phyloP scores from a whole-genome alignment of 2,329 filamentous ascomycete species.

The Talaromyces sp. region DNA sequence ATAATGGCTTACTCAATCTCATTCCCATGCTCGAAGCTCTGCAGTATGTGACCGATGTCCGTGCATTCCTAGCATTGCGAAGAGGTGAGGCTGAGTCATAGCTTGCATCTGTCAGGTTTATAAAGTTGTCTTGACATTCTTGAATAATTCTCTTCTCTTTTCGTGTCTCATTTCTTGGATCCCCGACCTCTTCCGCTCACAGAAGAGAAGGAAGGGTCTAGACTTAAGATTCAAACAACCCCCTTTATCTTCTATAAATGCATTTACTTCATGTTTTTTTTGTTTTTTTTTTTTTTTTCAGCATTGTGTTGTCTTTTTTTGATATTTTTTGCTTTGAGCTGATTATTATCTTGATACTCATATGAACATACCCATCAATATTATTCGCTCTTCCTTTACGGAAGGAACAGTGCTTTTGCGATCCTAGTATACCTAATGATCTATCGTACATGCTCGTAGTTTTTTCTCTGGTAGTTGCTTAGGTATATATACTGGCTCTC shows the following conservation, averaged over 20 bases:
- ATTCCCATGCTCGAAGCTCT: constrained; percentile 89
- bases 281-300: not conserved
- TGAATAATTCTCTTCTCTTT: not conserved
- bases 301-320: not conserved
- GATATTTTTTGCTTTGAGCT: not conserved
- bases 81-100: constrained; percentile 65
- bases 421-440: not conserved
- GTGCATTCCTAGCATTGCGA: constrained; percentile 81
- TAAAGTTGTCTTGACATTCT: not conserved
- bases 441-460: not conserved
- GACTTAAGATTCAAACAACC: not conserved
- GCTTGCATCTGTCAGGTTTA: not conserved
- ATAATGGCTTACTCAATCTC: constrained; percentile 89
- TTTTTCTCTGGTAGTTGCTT: not conserved
- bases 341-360: not conserved
- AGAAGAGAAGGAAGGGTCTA: not conserved
- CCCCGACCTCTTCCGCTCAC: not conserved
- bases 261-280: not conserved
- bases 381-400: constrained; percentile 1
- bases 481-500: not conserved
- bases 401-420: not conserved
- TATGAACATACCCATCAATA: constrained; percentile 8
- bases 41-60: constrained; percentile 94
- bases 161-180: not conserved
- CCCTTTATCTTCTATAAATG: not conserved